Evolutionary conservation across 192 early-diverging fungal species (phyloP), one percentile per base, ranked within the genome.

Genomic region (Coemansia sp.): DNA sequence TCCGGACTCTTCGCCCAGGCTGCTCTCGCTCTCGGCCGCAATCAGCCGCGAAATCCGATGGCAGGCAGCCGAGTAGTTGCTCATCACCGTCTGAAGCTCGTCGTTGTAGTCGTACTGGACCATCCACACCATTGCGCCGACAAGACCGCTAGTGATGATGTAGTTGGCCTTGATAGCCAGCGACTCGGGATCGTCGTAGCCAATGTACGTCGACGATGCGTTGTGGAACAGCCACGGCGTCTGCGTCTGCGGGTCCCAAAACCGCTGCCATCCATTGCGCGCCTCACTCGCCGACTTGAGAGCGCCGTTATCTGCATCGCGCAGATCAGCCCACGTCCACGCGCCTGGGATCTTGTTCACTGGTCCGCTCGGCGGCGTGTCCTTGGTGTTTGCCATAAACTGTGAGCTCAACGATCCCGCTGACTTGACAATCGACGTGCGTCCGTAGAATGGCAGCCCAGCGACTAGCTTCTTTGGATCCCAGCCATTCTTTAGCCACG

Each of bases 201-300:
- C 84, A 53, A 90, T 85, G 44, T 83, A 86, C 7, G 72, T 71
- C 26, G 62, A 76, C 12, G 78, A 85, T 1, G 32, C 50, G 21
- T 71, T 72, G 40, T 87, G 82, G 55, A 81, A 83, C n/a, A 92
- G 36, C 86, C 87, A 89, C 2, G 90, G 88, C 4, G 87, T 88
- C 50, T 72, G 49, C 6, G 81, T 83, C 12, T 46, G 63, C 5
- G 58, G 41, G 44, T 89, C 86, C 79, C 83, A 88, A 54, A 75
- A 68, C 17, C 85, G 79, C 15, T 80, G 50, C 86, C 86, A 92
- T 2, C 80, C 81, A 10, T 56, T 22, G 20, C 50, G 60, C 8
- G 71, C 43, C 41, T 20, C 22, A 12, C 51, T 19, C 15, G 64
- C 55, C 14, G 51, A 27, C 25, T 21, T 51, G n/a, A 75, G 49